Evolutionary conservation across 139 green algal genomes (phyloP), one percentile per base, ranked within the genome.

Genomic region (Ettlia oleoabundans): DNA sequence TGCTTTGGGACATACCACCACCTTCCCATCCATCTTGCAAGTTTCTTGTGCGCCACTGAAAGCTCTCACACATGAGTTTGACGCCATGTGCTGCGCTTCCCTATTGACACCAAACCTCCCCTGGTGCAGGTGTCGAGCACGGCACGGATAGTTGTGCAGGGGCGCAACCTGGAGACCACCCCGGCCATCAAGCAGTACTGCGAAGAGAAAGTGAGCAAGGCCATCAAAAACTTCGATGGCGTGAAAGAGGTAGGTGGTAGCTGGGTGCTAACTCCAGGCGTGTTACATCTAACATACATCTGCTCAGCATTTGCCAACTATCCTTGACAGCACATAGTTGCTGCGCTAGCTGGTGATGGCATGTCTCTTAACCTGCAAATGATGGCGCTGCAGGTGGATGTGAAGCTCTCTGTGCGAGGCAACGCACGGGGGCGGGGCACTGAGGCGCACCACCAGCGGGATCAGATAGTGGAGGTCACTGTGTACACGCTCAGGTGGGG

Each of bases 381-480:
- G n/a, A n/a, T n/a, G n/a, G n/a, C n/a, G n/a, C 30, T 40, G 51
- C 76, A 82, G 76, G 87, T 94, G 0, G 90, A 96, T 40, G 90
- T 96, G 8, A 94, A 87, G 22, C 72, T 95, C 8, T 89, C 80
- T 0, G 91, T 86, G 9, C 78, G 92, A 15, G 91, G 92, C 26
- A 93, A 95, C 80, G 89, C 90, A 1, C 89, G 90, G 22, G 80
- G 64, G 19, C 90, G 89, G 51, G 88, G 90, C 78, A 90, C 88
- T 38, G 89, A 88, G 66, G 84, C 84, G 10, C 84, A 88, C 78
- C 84, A 88, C 75, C 71, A 86, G 62, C 80, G 84, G 13, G 80
- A 94, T 74, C 93, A 81, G 40, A 81, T 70, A 4, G 89, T 92
- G 13, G 89, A 96, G 40, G 92, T 96, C 30, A 96, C 93, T 13